These are phyloP conservation scores for Pythium pyrilobum DNA, from an alignment of 352 stramenopile species.

Conservation along the genomic window DNA sequence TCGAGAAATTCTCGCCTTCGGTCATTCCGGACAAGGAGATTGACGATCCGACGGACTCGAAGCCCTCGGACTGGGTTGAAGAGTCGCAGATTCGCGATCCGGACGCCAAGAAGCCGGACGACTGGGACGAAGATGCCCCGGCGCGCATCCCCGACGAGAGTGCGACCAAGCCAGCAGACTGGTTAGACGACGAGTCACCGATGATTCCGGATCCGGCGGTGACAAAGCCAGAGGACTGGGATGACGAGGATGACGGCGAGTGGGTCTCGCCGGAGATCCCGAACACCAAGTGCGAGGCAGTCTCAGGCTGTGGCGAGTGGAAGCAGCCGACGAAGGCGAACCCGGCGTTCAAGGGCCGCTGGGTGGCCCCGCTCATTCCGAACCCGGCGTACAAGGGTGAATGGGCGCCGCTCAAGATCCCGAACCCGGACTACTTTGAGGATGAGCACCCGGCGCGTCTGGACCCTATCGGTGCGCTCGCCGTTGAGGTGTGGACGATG, in stretches of 20 bases:
- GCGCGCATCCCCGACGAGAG: slow-evolving; percentile 79
- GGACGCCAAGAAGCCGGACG: slow-evolving; percentile 80
- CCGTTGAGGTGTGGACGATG: slow-evolving; percentile 92
- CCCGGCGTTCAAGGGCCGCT: slow-evolving; percentile 92
- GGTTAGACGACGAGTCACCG: slow-evolving; percentile 81
- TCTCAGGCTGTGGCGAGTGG: slow-evolving; percentile 91
- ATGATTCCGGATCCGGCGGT: slow-evolving; percentile 81
- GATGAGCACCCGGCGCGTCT: slow-evolving; percentile 74
- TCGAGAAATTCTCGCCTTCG: slow-evolving; percentile 79
- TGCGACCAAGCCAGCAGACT: slow-evolving; percentile 86
- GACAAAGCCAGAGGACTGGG: slow-evolving; percentile 90
- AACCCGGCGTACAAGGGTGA: slow-evolving; percentile 92
- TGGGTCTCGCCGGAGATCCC: slow-evolving; percentile 85
- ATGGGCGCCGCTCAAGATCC: slow-evolving; percentile 88
- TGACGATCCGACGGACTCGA: slow-evolving; percentile 87
- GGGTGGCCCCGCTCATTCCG: slow-evolving; percentile 82
- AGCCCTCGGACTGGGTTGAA: slow-evolving; percentile 93
- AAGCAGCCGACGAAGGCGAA: slow-evolving; percentile 84
- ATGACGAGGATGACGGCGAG: slow-evolving; percentile 91
- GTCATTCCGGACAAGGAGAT: slow-evolving; percentile 90
- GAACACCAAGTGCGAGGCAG: slow-evolving; percentile 85
- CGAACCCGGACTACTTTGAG: slow-evolving; percentile 89
- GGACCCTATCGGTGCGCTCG: slow-evolving; percentile 84
- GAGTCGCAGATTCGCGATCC: slow-evolving; percentile 86
- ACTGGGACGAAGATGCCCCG: slow-evolving; percentile 92